Base-by-base conservation (phyloP, 305 asterid species). In the Caryopteris hybrid region DNA sequence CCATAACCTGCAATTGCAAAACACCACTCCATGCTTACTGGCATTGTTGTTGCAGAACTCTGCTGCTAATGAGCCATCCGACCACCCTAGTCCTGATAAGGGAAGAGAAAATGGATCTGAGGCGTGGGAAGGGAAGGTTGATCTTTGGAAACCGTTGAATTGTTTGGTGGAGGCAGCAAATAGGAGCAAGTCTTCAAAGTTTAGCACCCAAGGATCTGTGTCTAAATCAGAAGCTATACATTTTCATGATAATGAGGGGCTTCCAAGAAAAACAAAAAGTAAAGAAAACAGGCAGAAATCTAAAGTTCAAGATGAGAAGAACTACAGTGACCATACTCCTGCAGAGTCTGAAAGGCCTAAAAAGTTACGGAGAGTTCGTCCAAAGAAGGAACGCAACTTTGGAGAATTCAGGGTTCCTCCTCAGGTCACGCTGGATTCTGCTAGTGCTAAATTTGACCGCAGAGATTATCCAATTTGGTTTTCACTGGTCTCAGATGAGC, bases 91-190 rank as follows among this genome's bases (percentile, higher is more conserved):
- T 74, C 70, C 83, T 55, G 82, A 75, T 76, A 84, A 84, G 76
- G 86, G 72, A 73, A 78, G 74, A 68, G 87, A 75, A 21, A 81
- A 77, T 58, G 88, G 81, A 66, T 71, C 84, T 68, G 81, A 72
- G 65, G 50, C 86, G 46, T 86, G 88, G 96, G 92, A 86, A 62
- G 95, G 84, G 64, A 84, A 91, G 81, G 84, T 80, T 68, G 97
- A 93, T 86, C 87, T 81, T 42, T 93, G 99, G 99, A 91, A 93
- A 64, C 96, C 99, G 64, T 81, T 91, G 67, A 94, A 85, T 76
- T 87, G 92, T 84, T 86, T 94, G 79, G 99, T 94, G 77, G 99
- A 94, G 74, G 99, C 85, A 68, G 99, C 97, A 70, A 91, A 87
- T 69, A 87, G 96, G 80, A 88, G 91, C 78, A 94, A 94, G 79